Conservation (phyloP, 2,329 filamentous ascomycete species). For the Aspergillus neoniger region DNA sequence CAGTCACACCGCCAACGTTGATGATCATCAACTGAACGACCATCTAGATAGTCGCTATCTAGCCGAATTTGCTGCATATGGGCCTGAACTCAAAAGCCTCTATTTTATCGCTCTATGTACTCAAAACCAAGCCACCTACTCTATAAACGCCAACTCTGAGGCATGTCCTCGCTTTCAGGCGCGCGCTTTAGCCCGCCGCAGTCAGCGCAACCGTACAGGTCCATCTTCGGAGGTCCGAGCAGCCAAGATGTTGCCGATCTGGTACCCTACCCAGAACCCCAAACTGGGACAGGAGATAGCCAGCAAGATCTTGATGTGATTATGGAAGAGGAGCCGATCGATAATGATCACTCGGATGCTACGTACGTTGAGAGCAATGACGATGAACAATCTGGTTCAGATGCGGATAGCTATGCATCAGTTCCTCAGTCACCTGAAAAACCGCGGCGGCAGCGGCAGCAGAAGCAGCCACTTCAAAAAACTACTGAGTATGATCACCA, state of each 20-base stretch:
- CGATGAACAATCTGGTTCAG: slow-evolving; percentile 15
- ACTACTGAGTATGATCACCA: neutral
- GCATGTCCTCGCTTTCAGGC: slow-evolving; percentile 33
- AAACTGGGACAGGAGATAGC: slow-evolving; percentile 5
- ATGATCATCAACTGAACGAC: neutral
- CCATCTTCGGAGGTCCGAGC: slow-evolving; percentile 34
- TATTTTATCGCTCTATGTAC: neutral
- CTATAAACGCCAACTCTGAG: neutral
- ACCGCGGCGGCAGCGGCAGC: neutral
- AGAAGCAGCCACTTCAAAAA: neutral
- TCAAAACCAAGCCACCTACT: neutral
- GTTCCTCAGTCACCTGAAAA: neutral
- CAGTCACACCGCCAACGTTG: neutral
- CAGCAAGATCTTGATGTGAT: slow-evolving; percentile 25
- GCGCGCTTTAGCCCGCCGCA: slow-evolving; percentile 25
- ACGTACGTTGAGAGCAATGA: slow-evolving; percentile 25
- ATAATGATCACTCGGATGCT: slow-evolving; percentile 27
- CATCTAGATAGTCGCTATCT: neutral
- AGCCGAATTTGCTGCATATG: neutral
- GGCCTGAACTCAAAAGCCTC: neutral
- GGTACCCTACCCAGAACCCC: slow-evolving; percentile 15
- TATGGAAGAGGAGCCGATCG: slow-evolving; percentile 22
- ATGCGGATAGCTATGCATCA: neutral
- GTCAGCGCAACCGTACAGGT: slow-evolving; percentile 34
- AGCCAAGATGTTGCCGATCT: slow-evolving; percentile 22